Evolutionary conservation across 306 rosid genomes (phyloP).

Genomic region (Mimosa pudica): DNA sequence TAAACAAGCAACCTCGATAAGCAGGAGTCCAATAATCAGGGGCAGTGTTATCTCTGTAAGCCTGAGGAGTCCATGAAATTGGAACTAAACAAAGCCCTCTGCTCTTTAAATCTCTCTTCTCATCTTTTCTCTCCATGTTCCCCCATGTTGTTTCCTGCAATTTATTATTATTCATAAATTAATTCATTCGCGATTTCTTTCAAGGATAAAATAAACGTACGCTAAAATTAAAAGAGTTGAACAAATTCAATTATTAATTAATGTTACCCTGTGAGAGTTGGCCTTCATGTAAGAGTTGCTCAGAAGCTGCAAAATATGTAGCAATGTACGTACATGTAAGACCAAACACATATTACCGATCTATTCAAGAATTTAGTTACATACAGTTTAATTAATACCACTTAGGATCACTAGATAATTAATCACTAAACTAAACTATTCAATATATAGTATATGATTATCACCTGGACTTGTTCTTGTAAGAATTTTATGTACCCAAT

Average conservation of each 20-base stretch:
- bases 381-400: neutral
- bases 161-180: neutral
- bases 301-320: conserved; percentile 54
- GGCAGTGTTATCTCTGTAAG: conserved; percentile 73
- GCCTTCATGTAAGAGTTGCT: conserved; percentile 84
- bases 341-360: neutral
- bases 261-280: conserved; percentile 62
- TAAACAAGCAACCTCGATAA: conserved; percentile 83
- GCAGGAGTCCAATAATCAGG: conserved; percentile 96
- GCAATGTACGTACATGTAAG: neutral
- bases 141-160: conserved; percentile 70
- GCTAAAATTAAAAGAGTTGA: too few species aligned
- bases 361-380: conserved; percentile 12
- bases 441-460: neutral
- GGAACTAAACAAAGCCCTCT: conserved; percentile 94
- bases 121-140: conserved; percentile 64
- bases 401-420: too few species aligned
- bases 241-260: neutral
- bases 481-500: conserved; percentile 85
- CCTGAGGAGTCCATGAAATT: conserved; percentile 72
- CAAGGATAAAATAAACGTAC: neutral
- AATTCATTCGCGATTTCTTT: neutral
- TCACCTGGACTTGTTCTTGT: conserved; percentile 89
- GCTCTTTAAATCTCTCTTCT: conserved; percentile 63
- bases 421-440: too few species aligned